Base-by-base conservation (phyloP, 2,329 filamentous ascomycete species). In the Colletotrichum sidae region DNA sequence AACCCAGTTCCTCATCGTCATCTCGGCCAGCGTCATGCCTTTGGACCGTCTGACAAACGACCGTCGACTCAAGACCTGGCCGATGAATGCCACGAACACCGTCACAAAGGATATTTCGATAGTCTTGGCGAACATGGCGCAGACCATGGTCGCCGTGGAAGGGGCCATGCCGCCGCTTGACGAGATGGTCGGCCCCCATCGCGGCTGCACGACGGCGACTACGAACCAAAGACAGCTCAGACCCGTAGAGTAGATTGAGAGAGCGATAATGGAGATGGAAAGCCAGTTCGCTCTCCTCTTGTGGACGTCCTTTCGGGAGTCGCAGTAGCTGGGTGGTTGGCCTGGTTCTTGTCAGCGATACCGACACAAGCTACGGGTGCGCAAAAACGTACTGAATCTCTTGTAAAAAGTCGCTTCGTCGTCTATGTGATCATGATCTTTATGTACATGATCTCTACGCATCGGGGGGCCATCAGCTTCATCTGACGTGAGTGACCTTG, bases 51-150 rank as follows among this genome's bases (percentile, higher is more conserved):
- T 85, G 33, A 84, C 83, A 60, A 92, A 85, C 0, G 92, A 90
- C 59, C 90, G 81, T 17, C 90, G 83, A n/a, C 87, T 93, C 13
- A 95, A 77, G 0, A 91, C 85, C 73, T 96, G 92, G 0, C 92
- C 92, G 0, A 94, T 74, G 59, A 92, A 92, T 0, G 90, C 86
- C 1, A 94, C 90, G 66, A 93, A 92, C 0, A 92, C 88, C 0
- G 92, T 93, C 4, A 93, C 91, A 71, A 94, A 95, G 0, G 90
- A 88, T 68, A 94, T 73, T 76, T 95, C 92, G 52, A 94, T 92
- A 0, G 90, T 86, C 76, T 94, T 95, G 8, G 92, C 90, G 41
- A 93, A 79, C 2, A 93, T 76, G 0, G 91, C 86, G n/a, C 87
- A 88, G 1, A 94, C 72, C 1, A 92, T 77, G 1, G 87, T 89